Evolutionary conservation across 2,329 filamentous ascomycete species (phyloP).

Genomic region (Xylariales sp.): DNA sequence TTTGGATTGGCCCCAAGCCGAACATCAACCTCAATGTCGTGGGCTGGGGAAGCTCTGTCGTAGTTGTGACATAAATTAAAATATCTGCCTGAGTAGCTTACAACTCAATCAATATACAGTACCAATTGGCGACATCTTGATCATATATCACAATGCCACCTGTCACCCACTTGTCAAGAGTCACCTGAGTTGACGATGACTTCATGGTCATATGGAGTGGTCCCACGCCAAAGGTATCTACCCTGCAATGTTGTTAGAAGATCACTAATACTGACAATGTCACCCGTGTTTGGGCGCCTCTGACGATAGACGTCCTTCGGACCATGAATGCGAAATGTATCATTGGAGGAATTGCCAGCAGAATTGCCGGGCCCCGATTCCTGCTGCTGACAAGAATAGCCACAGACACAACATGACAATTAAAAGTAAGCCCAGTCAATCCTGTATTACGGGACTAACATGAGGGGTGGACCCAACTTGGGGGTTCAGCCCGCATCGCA

Average conservation of each 20-base stretch:
- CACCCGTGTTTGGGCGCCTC: not conserved
- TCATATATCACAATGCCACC: too few relatives aligned
- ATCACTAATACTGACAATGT: not conserved
- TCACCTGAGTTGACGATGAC: not conserved
- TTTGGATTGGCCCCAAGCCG: not conserved
- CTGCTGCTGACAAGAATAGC: constrained; percentile 3
- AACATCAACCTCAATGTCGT: too few relatives aligned
- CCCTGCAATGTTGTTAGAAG: not conserved
- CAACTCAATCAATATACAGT: too few relatives aligned
- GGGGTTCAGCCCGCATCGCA: too few relatives aligned
- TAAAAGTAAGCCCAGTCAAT: not conserved
- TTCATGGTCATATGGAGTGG: not conserved
- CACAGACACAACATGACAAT: not conserved
- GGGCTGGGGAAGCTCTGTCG: too few relatives aligned
- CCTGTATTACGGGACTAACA: not conserved
- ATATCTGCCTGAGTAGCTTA: too few relatives aligned
- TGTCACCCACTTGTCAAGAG: too few relatives aligned
- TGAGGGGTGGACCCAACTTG: too few relatives aligned
- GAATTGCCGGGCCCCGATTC: not conserved
- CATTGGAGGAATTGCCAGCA: constrained; percentile 4
- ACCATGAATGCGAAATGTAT: not conserved
- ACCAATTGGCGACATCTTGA: too few relatives aligned
- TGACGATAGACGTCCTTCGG: not conserved
- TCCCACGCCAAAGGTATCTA: not conserved
- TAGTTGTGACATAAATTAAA: too few relatives aligned